phyloP scores from a whole-genome alignment of 192 early-diverging fungal species.

The Coemansia furcata region DNA sequence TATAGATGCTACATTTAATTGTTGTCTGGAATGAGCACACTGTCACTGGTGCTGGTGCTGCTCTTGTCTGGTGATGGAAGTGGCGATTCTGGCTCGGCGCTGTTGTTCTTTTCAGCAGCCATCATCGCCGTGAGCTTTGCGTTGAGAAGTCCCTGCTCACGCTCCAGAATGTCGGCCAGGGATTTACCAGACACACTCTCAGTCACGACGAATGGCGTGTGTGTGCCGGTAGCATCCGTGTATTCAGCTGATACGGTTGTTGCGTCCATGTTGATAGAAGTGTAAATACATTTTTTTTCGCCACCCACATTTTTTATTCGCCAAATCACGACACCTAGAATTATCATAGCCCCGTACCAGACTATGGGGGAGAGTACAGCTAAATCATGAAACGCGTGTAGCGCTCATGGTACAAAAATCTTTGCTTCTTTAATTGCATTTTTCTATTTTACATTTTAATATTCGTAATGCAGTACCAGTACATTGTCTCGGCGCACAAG shows the following conservation, averaged over 20 bases:
- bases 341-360: neutral
- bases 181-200: neutral
- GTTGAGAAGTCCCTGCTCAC: conserved; percentile 25
- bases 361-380: neutral
- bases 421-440: neutral
- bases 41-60: neutral
- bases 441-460: neutral
- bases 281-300: neutral
- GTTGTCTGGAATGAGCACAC: neutral
- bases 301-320: neutral
- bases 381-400: neutral
- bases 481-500: conserved; percentile 80
- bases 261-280: neutral
- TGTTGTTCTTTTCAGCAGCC: conserved; percentile 22
- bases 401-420: neutral
- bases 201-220: conserved; percentile 10
- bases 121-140: conserved; percentile 28
- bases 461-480: conserved; percentile 57
- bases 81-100: neutral
- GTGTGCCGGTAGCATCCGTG: neutral
- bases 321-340: neutral
- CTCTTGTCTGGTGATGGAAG: neutral
- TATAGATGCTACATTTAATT: neutral
- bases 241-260: conserved; percentile 18
- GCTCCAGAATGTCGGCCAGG: conserved; percentile 22